Conservation (phyloP, 768 basidiomycete genomes). For the Tylopilus felleus region DNA sequence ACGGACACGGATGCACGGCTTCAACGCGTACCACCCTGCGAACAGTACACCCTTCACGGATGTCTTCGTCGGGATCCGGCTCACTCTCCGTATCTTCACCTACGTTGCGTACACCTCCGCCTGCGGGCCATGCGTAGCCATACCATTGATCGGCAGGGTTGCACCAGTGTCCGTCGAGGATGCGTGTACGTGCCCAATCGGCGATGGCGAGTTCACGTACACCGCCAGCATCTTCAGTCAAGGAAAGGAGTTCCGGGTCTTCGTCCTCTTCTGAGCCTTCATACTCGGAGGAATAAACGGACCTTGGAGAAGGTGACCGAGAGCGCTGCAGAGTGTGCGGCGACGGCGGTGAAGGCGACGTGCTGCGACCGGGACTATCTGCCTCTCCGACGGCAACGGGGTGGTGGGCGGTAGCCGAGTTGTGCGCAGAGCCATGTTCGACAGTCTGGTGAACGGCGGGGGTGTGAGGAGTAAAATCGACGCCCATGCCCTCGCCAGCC, state of each 20-base stretch:
- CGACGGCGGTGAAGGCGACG: slow-evolving; percentile 27
- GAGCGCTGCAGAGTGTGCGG: slow-evolving; percentile 27
- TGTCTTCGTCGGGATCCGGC: slow-evolving; percentile 23
- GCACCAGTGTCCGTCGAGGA: slow-evolving; percentile 75
- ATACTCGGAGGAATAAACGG: slow-evolving; percentile 31
- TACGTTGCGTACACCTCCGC: slow-evolving; percentile 29
- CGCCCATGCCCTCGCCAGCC: slow-evolving; percentile 34
- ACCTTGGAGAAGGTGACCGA: slow-evolving; percentile 30
- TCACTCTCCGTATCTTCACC: slow-evolving; percentile 30
- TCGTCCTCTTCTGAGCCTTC: slow-evolving; percentile 42
- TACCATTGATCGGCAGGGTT: slow-evolving; percentile 73
- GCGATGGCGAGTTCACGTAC: slow-evolving; percentile 56
- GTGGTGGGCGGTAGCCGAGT: slow-evolving; percentile 5
- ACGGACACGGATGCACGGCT: slow-evolving; percentile 56
- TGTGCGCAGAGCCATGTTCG: slow-evolving; percentile 11
- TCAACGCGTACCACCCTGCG: slow-evolving; percentile 23
- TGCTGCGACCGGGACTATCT: slow-evolving; percentile 21
- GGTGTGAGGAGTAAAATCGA: slow-evolving; percentile 28
- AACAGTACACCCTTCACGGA: slow-evolving; percentile 14
- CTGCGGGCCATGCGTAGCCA: slow-evolving; percentile 39
- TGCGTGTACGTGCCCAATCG: slow-evolving; percentile 69
- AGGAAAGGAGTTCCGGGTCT: slow-evolving; percentile 40
- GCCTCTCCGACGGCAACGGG: slow-evolving; percentile 4
- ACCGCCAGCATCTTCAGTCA: slow-evolving; percentile 46
- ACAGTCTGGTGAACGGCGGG: slow-evolving; percentile 8